Percentiles rank a stretch among this genome's conserved stretches.
These are phyloP conservation scores for Fusarium aywerte DNA, from an alignment of 2,329 filamentous ascomycete species.

Conservation along the genomic window DNA sequence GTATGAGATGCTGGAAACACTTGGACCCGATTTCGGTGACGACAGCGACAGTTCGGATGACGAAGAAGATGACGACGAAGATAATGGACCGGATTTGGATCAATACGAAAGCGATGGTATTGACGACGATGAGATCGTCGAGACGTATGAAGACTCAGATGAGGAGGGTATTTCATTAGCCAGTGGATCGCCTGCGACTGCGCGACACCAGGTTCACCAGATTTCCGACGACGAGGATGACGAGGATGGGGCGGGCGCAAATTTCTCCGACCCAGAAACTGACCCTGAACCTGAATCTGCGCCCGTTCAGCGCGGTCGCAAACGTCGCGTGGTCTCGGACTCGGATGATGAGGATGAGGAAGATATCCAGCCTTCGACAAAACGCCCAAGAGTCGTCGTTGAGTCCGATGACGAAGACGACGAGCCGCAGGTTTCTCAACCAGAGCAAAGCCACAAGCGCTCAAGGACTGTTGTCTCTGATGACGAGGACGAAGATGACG, in stretches of 20 bases:
- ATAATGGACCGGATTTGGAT: conserved; percentile 37
- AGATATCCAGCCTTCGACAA: conserved; percentile 32
- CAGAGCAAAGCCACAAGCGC: conserved; percentile 3
- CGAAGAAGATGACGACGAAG: conserved; percentile 18
- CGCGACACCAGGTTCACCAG: conserved; percentile 6
- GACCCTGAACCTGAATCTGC: conserved; percentile 33
- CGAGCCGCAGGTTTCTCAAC: background rate
- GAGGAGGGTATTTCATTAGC: conserved; percentile 43
- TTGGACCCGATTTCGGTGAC: conserved; percentile 10
- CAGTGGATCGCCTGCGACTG: background rate
- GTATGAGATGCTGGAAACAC: conserved; percentile 30
- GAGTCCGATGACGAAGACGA: conserved; percentile 44
- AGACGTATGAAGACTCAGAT: conserved; percentile 42
- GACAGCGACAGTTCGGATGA: conserved; percentile 29
- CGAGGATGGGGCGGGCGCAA: conserved; percentile 18
- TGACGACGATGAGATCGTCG: conserved; percentile 50
- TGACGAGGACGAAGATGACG: conserved; percentile 37
- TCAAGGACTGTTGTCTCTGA: conserved; percentile 8
- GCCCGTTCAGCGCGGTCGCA: conserved; percentile 34
- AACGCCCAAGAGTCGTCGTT: conserved; percentile 41
- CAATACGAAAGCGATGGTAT: conserved; percentile 56
- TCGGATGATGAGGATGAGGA: conserved; percentile 47
- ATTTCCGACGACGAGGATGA: conserved; percentile 31
- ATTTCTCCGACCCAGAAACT: conserved; percentile 49
- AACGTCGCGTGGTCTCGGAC: conserved; percentile 48